Evolutionary conservation across 768 basidiomycete species (phyloP).

Genomic region (Strobilomyces echinocephalus): DNA sequence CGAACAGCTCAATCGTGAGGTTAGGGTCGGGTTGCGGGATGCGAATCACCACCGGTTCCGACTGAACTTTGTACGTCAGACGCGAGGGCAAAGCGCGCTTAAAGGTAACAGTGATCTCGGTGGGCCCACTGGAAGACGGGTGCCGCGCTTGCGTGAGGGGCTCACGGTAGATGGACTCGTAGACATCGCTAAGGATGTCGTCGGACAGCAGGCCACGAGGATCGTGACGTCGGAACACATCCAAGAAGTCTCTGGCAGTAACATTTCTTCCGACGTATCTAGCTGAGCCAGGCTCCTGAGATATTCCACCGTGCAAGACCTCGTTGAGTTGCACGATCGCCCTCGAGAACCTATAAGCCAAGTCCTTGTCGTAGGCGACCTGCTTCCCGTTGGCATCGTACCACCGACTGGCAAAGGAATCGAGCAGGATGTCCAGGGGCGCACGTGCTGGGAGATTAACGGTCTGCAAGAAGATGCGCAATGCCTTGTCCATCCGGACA

Average conservation of each 20-base stretch:
- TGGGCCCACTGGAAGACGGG: slow-evolving; percentile 34
- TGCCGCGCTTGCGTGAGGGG: slow-evolving; percentile 66
- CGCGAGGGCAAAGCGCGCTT: slow-evolving; percentile 72
- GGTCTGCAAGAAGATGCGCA: slow-evolving; percentile 85
- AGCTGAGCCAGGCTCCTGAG: slow-evolving; percentile 54
- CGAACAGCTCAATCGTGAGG: slow-evolving; percentile 77
- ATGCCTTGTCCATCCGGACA: slow-evolving; percentile 80
- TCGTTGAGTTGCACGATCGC: slow-evolving; percentile 88
- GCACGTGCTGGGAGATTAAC: slow-evolving; percentile 56
- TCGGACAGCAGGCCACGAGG: slow-evolving; percentile 64
- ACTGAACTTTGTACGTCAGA: slow-evolving; percentile 83
- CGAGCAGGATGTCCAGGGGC: slow-evolving; percentile 58
- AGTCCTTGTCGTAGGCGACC: slow-evolving; percentile 78
- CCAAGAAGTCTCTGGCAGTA: slow-evolving; percentile 72
- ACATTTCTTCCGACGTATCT: slow-evolving; percentile 55
- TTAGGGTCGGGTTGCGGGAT: slow-evolving; percentile 83
- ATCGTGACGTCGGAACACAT: slow-evolving; percentile 79
- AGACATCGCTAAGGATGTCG: slow-evolving; percentile 72
- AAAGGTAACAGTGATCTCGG: slow-evolving; percentile 59
- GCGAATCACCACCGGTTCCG: slow-evolving; percentile 80
- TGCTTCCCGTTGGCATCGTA: slow-evolving; percentile 80
- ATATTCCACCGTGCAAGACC: slow-evolving; percentile 70
- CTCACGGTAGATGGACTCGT: slow-evolving; percentile 70
- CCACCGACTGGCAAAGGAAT: slow-evolving; percentile 85
- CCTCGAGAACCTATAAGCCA: slow-evolving; percentile 70